Evolutionary conservation across 352 stramenopile genomes (phyloP), one percentile per base, ranked within the genome.

Genomic region (Hyaloperonospora arabidopsidis): DNA sequence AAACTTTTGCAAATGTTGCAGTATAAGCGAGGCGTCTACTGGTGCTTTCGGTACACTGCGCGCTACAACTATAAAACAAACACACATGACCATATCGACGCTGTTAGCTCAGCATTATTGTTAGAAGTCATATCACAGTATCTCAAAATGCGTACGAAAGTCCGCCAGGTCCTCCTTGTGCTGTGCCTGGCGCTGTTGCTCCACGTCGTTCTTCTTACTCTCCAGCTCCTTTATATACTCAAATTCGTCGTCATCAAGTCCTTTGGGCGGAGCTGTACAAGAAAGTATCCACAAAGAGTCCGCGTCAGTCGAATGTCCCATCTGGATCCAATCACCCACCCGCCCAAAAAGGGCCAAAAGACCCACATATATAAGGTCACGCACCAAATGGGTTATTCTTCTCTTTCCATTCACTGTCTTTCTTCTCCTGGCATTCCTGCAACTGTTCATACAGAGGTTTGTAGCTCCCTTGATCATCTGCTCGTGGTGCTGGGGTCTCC

Each of bases 321-420:
- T 32, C 25, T 8, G n/a, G n/a, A 32, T 32, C 8, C 25, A 32
- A 10, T 32, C 25, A 32, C 25, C 25, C 25, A 10, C 25, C 25
- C 25, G 8, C 25, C 25, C 25, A 32, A 10, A 32, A 10, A 32
- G 4, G 25, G 25, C 4, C 17, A 45, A 25, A 40, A 19, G 38
- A 11, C 38, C 11, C 15, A n/a, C 15, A 23, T 41, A 12, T 15
- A 17, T 35, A 28, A 19, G 18, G 2, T 1, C 13, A 57, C 62
- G 15, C 45, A 92, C 84, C 84, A 53, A 92, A 94, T 17, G 84
- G 81, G 43, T 94, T 94, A 60, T 94, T 83, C 64, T 94, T 92
- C 56, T 91, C 77, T 57, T 89, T 89, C 84, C 84, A 94, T n/a
- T 92, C 84, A 28, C 73, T 79, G 41, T 94, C 81, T 19, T 91